Evolutionary conservation across 2,329 filamentous ascomycete genomes (phyloP).

Genomic region (Trichoderma asperellum): DNA sequence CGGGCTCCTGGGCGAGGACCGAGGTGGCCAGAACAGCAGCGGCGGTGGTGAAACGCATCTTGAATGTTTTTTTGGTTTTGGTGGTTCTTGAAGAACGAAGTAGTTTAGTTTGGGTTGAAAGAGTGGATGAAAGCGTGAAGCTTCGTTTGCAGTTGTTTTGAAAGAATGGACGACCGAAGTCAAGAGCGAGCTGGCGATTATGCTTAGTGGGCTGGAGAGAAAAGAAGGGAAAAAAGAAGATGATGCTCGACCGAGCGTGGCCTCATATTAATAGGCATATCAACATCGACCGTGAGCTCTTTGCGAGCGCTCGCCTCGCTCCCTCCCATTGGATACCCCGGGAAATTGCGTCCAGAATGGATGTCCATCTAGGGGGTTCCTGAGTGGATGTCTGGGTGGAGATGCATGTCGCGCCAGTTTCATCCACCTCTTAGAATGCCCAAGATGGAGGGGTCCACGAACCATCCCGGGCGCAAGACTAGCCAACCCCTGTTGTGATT

Average conservation of each 20-base stretch:
- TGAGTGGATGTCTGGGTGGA: constrained; percentile 25
- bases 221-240: constrained; percentile 35
- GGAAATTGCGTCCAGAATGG: constrained; percentile 32
- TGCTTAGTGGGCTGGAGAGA: constrained; percentile 51
- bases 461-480: constrained; percentile 17
- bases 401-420: constrained; percentile 28
- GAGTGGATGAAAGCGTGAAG: constrained; percentile 43
- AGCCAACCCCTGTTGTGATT: constrained; percentile 10
- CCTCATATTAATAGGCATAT: constrained; percentile 52
- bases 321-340: constrained; percentile 29
- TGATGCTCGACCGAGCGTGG: constrained; percentile 39
- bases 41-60: constrained; percentile 65
- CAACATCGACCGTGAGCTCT: constrained; percentile 25
- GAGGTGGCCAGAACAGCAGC: constrained; percentile 49
- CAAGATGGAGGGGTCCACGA: constrained; percentile 13
- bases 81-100: constrained; percentile 39
- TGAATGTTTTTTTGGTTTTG: constrained; percentile 47
- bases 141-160: constrained; percentile 38
- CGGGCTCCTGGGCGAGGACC: constrained; percentile 37
- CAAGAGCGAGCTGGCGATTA: constrained; percentile 49
- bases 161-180: constrained; percentile 65
- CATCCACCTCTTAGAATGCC: constrained; percentile 22
- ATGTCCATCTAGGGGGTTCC: constrained; percentile 31
- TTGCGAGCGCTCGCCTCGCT: neutral
- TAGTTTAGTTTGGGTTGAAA: constrained; percentile 36